Conservation (phyloP, 2,329 filamentous ascomycete genomes). For the Paecilomyces sp. region DNA sequence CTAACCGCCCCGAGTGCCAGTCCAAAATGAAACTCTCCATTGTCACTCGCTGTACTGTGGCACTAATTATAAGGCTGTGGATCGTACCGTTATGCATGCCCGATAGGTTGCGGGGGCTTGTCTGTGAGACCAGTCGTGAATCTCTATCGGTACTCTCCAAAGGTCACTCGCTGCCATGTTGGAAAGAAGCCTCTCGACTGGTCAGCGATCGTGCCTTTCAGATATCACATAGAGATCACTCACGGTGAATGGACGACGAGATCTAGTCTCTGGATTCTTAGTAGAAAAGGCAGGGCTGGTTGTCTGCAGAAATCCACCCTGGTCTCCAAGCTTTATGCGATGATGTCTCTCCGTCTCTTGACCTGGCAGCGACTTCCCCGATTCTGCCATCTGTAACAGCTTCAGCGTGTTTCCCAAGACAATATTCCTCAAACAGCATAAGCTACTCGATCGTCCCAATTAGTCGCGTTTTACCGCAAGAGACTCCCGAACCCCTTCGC, state of each 20-base stretch:
- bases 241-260: neutral
- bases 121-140: neutral
- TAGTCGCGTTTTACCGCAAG: neutral
- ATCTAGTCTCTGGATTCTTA: neutral
- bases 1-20: neutral
- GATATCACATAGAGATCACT: neutral
- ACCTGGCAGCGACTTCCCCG: neutral
- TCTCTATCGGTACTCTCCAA: neutral
- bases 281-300: neutral
- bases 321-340: neutral
- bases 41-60: slow-evolving; percentile 4
- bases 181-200: neutral
- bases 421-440: neutral
- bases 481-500: neutral
- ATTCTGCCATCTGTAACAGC: neutral
- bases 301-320: neutral
- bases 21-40: slow-evolving; percentile 1
- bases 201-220: neutral
- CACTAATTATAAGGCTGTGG: neutral
- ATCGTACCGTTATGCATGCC: neutral
- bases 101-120: neutral
- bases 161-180: neutral
- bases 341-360: neutral
- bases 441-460: neutral
- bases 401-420: neutral